phyloP scores from a whole-genome alignment of 2,329 filamentous ascomycete genomes.

The Lasiodiplodia theobromae region DNA sequence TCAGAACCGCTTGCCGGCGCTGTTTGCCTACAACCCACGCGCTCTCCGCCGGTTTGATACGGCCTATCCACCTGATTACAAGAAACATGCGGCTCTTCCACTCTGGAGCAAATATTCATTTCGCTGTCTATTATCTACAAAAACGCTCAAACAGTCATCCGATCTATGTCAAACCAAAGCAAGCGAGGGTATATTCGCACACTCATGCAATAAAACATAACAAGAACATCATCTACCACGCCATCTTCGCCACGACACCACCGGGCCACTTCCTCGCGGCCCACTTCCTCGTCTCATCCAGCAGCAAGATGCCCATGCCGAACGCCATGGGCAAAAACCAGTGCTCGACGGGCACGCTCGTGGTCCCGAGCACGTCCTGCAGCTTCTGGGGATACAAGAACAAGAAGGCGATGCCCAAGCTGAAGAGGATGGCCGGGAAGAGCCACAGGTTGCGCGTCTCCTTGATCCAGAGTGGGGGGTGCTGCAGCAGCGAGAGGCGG shows the following conservation, averaged over 20 bases:
- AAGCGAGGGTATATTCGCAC: neutral
- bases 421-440: conserved; percentile 74
- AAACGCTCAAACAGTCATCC: neutral
- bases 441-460: conserved; percentile 71
- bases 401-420: conserved; percentile 72
- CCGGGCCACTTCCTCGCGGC: conserved; percentile 66
- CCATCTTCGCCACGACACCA: conserved; percentile 64
- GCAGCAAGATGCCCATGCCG: conserved; percentile 67
- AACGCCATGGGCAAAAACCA: conserved; percentile 81
- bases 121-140: neutral
- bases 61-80: too few species aligned
- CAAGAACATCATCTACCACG: conserved; percentile 59
- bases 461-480: conserved; percentile 71
- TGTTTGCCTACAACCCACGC: too few species aligned
- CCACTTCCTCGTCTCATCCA: conserved; percentile 73
- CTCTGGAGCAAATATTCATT: too few species aligned
- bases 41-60: too few species aligned
- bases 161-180: neutral
- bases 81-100: too few species aligned
- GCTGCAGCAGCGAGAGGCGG: conserved; percentile 71
- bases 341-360: conserved; percentile 71
- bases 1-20: too few species aligned
- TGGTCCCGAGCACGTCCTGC: conserved; percentile 67
- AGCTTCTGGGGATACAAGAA: conserved; percentile 68
- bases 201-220: neutral